phyloP scores from a whole-genome alignment of 306 rosid genomes.

The Cicer bijugum region DNA sequence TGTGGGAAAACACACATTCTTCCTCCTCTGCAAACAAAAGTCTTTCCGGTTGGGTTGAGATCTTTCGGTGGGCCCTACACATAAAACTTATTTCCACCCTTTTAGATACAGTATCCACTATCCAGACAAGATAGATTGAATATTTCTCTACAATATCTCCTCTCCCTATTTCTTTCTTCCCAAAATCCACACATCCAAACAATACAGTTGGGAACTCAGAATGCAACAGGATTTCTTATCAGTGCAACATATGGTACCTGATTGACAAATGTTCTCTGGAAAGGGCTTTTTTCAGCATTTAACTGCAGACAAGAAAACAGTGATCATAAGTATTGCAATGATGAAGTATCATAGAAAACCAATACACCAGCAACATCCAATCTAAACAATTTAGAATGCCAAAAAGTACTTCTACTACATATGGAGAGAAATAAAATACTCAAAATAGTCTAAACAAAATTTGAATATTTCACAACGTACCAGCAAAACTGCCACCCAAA shows the following conservation, averaged over 20 bases:
- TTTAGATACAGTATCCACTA: conserved; percentile 6
- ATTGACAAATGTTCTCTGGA: conserved; percentile 93
- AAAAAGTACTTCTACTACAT: conserved; percentile 30
- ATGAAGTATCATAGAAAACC: conserved; percentile 26
- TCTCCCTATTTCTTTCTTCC: conserved; percentile 9
- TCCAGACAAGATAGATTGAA: neutral
- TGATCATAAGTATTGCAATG: conserved; percentile 40
- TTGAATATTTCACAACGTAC: conserved; percentile 26
- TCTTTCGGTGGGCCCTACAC: neutral
- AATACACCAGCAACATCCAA: conserved; percentile 21
- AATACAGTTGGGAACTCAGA: conserved; percentile 33
- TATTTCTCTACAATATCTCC: neutral
- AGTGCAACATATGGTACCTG: conserved; percentile 64
- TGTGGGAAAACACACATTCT: neutral
- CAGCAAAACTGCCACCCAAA: conserved; percentile 31
- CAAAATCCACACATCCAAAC: conserved; percentile 18
- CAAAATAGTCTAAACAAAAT: conserved; percentile 19
- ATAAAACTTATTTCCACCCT: neutral
- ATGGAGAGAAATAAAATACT: conserved; percentile 20
- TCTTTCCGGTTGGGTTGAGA: neutral
- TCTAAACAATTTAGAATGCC: conserved; percentile 30
- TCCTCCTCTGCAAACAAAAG: neutral
- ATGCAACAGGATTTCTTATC: conserved; percentile 36
- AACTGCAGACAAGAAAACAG: conserved; percentile 67
- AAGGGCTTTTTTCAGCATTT: conserved; percentile 96